These are phyloP conservation scores for Knoxdaviesia capensis DNA, from an alignment of 2,329 filamentous ascomycete species.

Conservation along the genomic window DNA sequence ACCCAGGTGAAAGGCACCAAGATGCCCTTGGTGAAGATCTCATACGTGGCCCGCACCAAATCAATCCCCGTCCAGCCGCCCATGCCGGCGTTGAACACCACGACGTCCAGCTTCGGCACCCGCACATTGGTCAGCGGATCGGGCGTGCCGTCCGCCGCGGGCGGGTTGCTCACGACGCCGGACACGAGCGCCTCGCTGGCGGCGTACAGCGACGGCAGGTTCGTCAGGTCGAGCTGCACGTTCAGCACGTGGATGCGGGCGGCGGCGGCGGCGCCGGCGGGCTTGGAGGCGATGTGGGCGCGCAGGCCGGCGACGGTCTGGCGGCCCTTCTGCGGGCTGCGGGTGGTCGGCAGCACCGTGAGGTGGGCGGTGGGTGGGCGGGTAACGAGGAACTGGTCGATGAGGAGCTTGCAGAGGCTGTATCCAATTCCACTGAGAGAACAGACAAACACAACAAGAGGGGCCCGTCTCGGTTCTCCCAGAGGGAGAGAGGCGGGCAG, in stretches of 20 bases:
- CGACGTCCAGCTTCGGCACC: conserved; percentile 53
- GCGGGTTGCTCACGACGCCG: conserved; percentile 24
- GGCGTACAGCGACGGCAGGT: conserved; percentile 27
- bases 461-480: no score
- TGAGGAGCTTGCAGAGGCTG: conserved; percentile 63
- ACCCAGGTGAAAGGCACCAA: conserved; percentile 57
- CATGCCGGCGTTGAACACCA: conserved; percentile 76
- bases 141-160: conserved; percentile 12
- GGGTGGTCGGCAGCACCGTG: conserved; percentile 67
- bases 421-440: conserved; percentile 61
- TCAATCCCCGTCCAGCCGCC: conserved; percentile 70
- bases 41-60: conserved; percentile 10
- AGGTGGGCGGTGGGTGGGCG: conserved; percentile 48
- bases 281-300: conserved; percentile 33
- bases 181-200: conserved; percentile 25
- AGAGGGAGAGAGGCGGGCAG: no score
- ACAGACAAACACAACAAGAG: no score
- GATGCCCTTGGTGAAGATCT: conserved; percentile 36
- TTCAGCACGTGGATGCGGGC: conserved; percentile 36
- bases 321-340: conserved; percentile 50
- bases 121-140: conserved; percentile 21
- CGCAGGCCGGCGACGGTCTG: conserved; percentile 49
- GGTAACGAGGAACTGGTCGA: conserved; percentile 68
- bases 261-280: conserved; percentile 18
- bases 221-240: conserved; percentile 38